Evolutionary conservation across 2,329 filamentous ascomycete species (phyloP).

Genomic region (Sporothrix humicola): DNA sequence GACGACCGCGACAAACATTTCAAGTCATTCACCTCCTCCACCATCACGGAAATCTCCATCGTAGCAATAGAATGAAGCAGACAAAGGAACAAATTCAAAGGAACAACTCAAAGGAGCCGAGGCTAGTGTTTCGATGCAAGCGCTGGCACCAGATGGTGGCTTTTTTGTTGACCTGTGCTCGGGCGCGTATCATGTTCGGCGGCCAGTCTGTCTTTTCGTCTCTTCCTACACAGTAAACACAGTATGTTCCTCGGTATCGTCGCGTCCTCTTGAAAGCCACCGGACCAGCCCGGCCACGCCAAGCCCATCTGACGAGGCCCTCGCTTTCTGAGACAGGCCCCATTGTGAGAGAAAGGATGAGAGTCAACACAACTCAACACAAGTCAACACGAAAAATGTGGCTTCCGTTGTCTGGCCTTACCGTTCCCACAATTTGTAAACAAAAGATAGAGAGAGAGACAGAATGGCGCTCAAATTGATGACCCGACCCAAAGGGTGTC

Average conservation of each 20-base stretch:
- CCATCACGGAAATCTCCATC: neutral
- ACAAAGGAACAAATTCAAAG: neutral
- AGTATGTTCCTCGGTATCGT: neutral
- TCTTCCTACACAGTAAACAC: no score
- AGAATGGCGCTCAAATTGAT: neutral
- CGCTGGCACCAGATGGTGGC: slow-evolving; percentile 15
- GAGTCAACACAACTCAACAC: neutral
- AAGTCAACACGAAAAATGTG: neutral
- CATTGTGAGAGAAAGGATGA: neutral
- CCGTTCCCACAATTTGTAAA: slow-evolving; percentile 5
- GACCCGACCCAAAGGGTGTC: neutral
- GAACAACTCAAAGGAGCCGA: neutral
- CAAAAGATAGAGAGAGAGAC: neutral
- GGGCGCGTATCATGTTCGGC: slow-evolving; percentile 6
- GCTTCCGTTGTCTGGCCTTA: neutral
- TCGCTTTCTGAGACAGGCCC: slow-evolving; percentile 19
- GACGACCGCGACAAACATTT: neutral
- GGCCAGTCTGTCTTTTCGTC: neutral
- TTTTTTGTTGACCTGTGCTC: neutral
- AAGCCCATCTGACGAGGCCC: neutral
- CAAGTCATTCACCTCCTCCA: neutral
- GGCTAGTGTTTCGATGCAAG: slow-evolving; percentile 25
- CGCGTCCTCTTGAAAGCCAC: neutral
- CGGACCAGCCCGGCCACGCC: slow-evolving; percentile 6
- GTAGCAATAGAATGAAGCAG: neutral